Evolutionary conservation across 148 eudicot genomes (phyloP), one percentile per base, ranked within the genome.

Genomic region (Diospyros kaki): DNA sequence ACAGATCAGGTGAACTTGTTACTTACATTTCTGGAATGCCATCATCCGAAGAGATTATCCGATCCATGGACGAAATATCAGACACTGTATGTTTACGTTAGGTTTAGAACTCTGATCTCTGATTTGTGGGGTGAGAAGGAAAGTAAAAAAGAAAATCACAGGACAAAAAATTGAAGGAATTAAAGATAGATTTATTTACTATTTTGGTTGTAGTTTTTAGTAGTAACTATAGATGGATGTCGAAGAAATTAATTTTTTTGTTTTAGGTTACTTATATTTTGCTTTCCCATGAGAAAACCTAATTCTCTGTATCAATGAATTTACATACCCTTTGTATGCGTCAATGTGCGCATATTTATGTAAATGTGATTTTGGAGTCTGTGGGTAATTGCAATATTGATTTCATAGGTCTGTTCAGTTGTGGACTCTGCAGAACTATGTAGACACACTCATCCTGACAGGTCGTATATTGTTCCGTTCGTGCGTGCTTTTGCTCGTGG

Each of bases 381-480:
- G 42, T 11, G 70, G 28, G 38, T 46, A 56, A 18, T 58, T 43
- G 51, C 64, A 50, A n/a, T 43, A 52, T 78, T 70, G 12, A 7
- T 56, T 75, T 72, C 42, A 63, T 48, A 93, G 98, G 90, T 93
- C 17, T 94, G 98, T 76, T 85, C 92, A 64, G 98, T 94, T 69
- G 87, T 92, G 42, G 98, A 94, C 74, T 90, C 97, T 14, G 93
- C 98, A 13, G 96, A 92, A 68, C 73, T 95, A 3, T 95, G 98
- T 76, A 88, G 96, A 78, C 86, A 87, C 78, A 95, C 98, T 66
- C 98, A 95, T 82, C 97, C 98, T 17, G 94, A 92, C 79, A 92
- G 94, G 98, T 94, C 60, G 12, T 2, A 9, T 9, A 9, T 60
- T 15, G 38, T 2, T 46, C 43, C 13, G 28, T 61, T 50, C 62